phyloP scores from a whole-genome alignment of 2,329 filamentous ascomycete species.

The Hymenoscyphus occultus region DNA sequence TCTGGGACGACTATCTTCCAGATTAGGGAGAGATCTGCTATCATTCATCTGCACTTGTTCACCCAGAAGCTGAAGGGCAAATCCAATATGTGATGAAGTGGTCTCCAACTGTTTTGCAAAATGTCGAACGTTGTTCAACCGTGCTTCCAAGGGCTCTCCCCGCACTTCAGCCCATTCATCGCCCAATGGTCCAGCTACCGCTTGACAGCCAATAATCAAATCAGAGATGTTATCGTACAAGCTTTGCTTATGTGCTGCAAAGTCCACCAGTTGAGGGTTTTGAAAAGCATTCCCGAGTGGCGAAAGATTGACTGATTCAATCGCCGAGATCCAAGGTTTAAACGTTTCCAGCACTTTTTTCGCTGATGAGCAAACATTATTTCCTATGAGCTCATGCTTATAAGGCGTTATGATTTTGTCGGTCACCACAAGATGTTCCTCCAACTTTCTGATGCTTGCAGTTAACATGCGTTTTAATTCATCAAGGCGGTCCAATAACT shows the following conservation, averaged over 20 bases:
- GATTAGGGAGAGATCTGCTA: slow-evolving; percentile 16
- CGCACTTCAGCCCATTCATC: slow-evolving; percentile 96
- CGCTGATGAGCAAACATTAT: slow-evolving; percentile 75
- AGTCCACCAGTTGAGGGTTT: slow-evolving; percentile 82
- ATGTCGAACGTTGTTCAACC: slow-evolving; percentile 74
- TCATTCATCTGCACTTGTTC: slow-evolving; percentile 66
- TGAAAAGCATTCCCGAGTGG: slow-evolving; percentile 74
- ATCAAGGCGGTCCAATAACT: slow-evolving; percentile 77
- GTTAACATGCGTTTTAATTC: slow-evolving; percentile 81
- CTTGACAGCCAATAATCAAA: slow-evolving; percentile 81
- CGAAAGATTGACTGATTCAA: slow-evolving; percentile 89
- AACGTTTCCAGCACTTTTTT: slow-evolving; percentile 83
- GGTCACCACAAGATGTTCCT: slow-evolving; percentile 73
- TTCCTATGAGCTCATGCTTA: slow-evolving; percentile 76
- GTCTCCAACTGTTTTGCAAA: slow-evolving; percentile 80
- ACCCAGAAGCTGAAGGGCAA: slow-evolving; percentile 81
- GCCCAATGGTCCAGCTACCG: slow-evolving; percentile 83
- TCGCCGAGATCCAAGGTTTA: slow-evolving; percentile 81
- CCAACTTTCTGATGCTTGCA: slow-evolving; percentile 81
- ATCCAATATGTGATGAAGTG: slow-evolving; percentile 82
- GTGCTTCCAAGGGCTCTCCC: slow-evolving; percentile 83
- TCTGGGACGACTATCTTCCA: slow-evolving; percentile 44
- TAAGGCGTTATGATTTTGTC: slow-evolving; percentile 80
- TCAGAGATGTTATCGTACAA: slow-evolving; percentile 93
- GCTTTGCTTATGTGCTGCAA: slow-evolving; percentile 86